Evolutionary conservation across 192 early-diverging fungal species (phyloP), one percentile per base, ranked within the genome.

Genomic region (Diversispora eburnea): DNA sequence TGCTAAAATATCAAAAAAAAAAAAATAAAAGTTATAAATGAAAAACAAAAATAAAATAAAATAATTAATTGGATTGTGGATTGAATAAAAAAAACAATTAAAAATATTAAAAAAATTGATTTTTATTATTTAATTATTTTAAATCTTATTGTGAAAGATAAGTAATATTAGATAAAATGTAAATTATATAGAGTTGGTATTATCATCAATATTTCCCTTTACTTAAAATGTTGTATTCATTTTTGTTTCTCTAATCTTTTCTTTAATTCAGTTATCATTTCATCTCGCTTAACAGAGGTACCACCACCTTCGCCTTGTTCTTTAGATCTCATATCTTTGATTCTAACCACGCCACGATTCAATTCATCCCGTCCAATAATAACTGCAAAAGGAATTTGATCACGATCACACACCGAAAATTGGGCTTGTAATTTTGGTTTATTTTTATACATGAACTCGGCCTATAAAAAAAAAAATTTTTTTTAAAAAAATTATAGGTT

Each of bases 361-460:
- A 97, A 59, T 80, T 98, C 95, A 73, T 89, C 86, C 25, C 84
- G 78, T 58, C 95, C 95, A 65, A 99, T 84, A 69, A 97, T 92
- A 51, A 99, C 89, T 1, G 91, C 92, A 60, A 93, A 87, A 2
- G 97, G 97, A 70, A 99, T 96, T 66, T 88, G 86, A 56, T 94
- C 91, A 39, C 85, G 86, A 66, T 96, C 93, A 76, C 94, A 95
- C 8, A 75, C 81, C 57, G 88, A 85, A 78, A 88, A 94, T 81
- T 99, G 94, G 5, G 76, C 77, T 58, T 91, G 88, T 59, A 92
- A 82, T 72, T 89, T 86, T 10, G 94, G 92, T 78, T 98, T 96
- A n/a, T 81, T 79, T 84, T 99, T 99, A 84, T 92, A 97, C 73
- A 90, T 81, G 81, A 92, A 98, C 78, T 96, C 91, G 42, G 96